Percentiles rank a stretch among this genome's conserved stretches.
Evolutionary conservation across 2,329 filamentous ascomycete genomes (phyloP).

Genomic region (Calonectria ilicicola): DNA sequence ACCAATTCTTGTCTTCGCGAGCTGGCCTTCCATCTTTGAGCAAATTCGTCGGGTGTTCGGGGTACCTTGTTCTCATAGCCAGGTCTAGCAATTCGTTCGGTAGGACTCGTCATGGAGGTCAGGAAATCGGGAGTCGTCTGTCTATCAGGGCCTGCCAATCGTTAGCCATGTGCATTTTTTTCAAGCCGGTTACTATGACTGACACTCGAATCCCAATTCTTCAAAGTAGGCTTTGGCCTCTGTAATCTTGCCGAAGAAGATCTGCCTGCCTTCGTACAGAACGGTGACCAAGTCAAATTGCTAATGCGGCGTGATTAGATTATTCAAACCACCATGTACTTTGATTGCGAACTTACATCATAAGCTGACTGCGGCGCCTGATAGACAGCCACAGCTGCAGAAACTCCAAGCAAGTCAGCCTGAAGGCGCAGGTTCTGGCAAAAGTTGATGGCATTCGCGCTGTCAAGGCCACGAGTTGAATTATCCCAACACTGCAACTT

Average conservation of each 20-base stretch:
- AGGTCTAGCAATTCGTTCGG: slow-evolving; percentile 48
- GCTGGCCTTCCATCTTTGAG: slow-evolving; percentile 48
- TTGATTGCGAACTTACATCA: slow-evolving; percentile 51
- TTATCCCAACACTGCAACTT: slow-evolving; percentile 53
- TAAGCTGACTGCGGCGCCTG: slow-evolving; percentile 72
- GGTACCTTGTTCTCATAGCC: slow-evolving; percentile 51
- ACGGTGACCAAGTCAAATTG: slow-evolving; percentile 75
- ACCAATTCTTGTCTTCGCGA: slow-evolving; percentile 27
- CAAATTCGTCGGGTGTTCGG: slow-evolving; percentile 53
- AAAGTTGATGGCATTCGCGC: slow-evolving; percentile 45
- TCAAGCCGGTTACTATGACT: slow-evolving; percentile 54
- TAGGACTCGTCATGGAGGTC: slow-evolving; percentile 62
- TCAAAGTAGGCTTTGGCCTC: slow-evolving; percentile 72
- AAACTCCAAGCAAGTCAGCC: slow-evolving; percentile 42
- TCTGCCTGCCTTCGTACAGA: slow-evolving; percentile 75
- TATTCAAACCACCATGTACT: too few relatives aligned
- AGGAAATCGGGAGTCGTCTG: slow-evolving; percentile 75
- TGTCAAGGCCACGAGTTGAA: slow-evolving; percentile 46
- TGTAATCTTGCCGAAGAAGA: slow-evolving; percentile 71
- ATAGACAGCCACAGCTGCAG: slow-evolving; percentile 59
- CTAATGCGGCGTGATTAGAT: background rate
- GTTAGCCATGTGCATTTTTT: background rate
- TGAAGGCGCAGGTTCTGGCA: slow-evolving; percentile 41
- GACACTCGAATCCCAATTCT: slow-evolving; percentile 72
- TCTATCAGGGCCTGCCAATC: background rate